Percentiles rank a stretch among this genome's conserved stretches.
Evolutionary conservation across 495 filamentous ascomycete genomes (phyloP).

Genomic region (Clohesyomyces aquaticus): DNA sequence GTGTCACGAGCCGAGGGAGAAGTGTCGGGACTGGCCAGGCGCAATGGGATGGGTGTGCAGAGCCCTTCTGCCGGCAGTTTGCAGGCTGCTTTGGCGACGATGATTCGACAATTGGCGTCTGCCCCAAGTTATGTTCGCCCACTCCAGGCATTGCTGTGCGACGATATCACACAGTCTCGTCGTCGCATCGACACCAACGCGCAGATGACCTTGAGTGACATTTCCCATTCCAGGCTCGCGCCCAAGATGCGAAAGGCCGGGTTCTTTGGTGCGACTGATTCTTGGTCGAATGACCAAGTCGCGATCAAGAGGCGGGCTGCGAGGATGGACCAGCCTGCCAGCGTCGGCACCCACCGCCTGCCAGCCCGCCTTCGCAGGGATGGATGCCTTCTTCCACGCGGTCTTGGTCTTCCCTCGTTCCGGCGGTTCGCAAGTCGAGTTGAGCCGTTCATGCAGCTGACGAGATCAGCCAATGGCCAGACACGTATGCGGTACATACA

Average conservation of each 20-base stretch:
- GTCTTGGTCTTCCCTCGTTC: conserved; percentile 10
- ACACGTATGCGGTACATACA: too few species aligned
- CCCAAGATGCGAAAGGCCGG: conserved; percentile 15
- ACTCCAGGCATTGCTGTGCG: conserved; percentile 24
- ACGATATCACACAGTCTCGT: conserved; percentile 11
- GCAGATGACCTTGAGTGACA: conserved; percentile 24
- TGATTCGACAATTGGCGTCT: conserved; percentile 30
- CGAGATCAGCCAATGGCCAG: too few species aligned
- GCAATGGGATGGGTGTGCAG: not conserved
- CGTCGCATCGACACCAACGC: conserved; percentile 5
- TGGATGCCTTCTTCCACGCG: conserved; percentile 24
- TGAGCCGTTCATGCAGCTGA: conserved; percentile 33
- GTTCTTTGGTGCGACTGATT: not conserved
- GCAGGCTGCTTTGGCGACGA: conserved; percentile 2
- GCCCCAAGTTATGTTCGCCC: not conserved
- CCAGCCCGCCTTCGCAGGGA: conserved; percentile 22
- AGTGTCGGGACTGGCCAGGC: not conserved
- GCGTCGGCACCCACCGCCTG: conserved; percentile 5
- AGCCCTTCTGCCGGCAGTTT: conserved; percentile 23
- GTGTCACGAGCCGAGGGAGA: conserved; percentile 3
- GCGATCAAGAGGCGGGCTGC: not conserved
- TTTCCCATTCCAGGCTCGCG: conserved; percentile 15
- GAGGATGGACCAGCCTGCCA: not conserved
- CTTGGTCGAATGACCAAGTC: not conserved
- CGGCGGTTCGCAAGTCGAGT: conserved; percentile 28